Evolutionary conservation across 768 basidiomycete species (phyloP).

Genomic region (Collybiopsis luxurians): DNA sequence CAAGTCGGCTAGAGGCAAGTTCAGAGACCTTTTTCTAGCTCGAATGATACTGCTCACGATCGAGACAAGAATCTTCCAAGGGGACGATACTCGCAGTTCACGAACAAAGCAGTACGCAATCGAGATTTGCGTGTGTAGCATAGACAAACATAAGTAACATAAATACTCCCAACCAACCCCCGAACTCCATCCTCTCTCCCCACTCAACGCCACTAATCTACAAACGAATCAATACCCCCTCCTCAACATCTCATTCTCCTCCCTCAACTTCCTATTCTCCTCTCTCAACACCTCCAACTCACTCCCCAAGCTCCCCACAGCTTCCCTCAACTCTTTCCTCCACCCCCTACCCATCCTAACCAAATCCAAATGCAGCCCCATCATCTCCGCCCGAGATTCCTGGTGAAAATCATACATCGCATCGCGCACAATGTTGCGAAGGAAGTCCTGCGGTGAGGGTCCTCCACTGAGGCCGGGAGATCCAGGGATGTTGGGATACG

Average conservation of each 20-base stretch:
- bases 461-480: conserved; percentile 21
- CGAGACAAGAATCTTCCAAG: too few species aligned
- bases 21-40: too few species aligned
- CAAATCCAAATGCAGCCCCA: conserved; percentile 71
- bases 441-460: conserved; percentile 50
- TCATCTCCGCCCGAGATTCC: conserved; percentile 70
- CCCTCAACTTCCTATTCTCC: conserved; percentile 10
- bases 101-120: too few species aligned
- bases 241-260: conserved; percentile 13
- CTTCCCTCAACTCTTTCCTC: conserved; percentile 10
- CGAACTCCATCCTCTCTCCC: too few species aligned
- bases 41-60: too few species aligned
- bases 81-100: too few species aligned
- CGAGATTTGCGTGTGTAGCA: too few species aligned
- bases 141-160: too few species aligned
- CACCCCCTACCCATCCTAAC: conserved; percentile 36
- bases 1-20: too few species aligned
- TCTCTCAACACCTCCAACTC: conserved; percentile 9
- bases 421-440: conserved; percentile 65
- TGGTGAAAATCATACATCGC: conserved; percentile 72
- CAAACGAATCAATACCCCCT: conserved; percentile 2
- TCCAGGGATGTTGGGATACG: conserved; percentile 26
- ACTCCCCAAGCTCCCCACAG: neutral
- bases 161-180: too few species aligned
- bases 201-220: too few species aligned